phyloP scores from a whole-genome alignment of 805 yeast species.

The Metschnikowia gelsemii region DNA sequence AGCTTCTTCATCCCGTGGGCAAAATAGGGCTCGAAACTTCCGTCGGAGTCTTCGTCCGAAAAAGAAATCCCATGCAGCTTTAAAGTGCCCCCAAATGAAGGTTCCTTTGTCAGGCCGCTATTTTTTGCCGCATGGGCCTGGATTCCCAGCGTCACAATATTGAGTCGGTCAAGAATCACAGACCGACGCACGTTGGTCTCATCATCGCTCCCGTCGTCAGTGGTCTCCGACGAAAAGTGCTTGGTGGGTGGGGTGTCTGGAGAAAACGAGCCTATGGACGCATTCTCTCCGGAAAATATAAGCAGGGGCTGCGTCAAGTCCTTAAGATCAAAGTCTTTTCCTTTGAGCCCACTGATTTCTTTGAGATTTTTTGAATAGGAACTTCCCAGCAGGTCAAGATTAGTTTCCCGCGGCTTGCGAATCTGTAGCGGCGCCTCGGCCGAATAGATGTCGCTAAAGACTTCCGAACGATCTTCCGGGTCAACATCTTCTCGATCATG shows the following conservation, averaged over 20 bases:
- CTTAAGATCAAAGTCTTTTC: too few species aligned
- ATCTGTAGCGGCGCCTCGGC: constrained; percentile 36
- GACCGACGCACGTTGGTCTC: constrained; percentile 30
- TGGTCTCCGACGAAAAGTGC: not conserved
- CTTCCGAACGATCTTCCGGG: constrained; percentile 37
- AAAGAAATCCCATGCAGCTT: not conserved
- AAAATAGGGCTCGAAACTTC: constrained; percentile 17
- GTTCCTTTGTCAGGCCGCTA: constrained; percentile 4
- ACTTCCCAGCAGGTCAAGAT: too few species aligned
- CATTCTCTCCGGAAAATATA: constrained; percentile 17
- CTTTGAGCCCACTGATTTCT: too few species aligned
- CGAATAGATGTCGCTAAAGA: constrained; percentile 41
- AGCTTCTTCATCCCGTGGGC: not conserved
- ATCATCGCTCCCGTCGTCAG: constrained; percentile 10
- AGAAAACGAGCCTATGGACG: constrained; percentile 39
- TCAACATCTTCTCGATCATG: constrained; percentile 22
- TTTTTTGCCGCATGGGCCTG: not conserved
- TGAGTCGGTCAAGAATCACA: constrained; percentile 37
- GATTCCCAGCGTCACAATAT: constrained; percentile 40
- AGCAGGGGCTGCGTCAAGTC: constrained; percentile 8
- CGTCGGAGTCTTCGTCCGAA: constrained; percentile 25
- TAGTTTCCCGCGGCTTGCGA: constrained; percentile 22
- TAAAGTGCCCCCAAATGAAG: constrained; percentile 11
- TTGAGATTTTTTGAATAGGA: too few species aligned
- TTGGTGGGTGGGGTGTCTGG: constrained; percentile 36